A percentile compares a stretch with the other conserved stretches of the same genome.
phyloP scores from a whole-genome alignment of 805 yeast species.

The Ogataea nonfermentans region DNA sequence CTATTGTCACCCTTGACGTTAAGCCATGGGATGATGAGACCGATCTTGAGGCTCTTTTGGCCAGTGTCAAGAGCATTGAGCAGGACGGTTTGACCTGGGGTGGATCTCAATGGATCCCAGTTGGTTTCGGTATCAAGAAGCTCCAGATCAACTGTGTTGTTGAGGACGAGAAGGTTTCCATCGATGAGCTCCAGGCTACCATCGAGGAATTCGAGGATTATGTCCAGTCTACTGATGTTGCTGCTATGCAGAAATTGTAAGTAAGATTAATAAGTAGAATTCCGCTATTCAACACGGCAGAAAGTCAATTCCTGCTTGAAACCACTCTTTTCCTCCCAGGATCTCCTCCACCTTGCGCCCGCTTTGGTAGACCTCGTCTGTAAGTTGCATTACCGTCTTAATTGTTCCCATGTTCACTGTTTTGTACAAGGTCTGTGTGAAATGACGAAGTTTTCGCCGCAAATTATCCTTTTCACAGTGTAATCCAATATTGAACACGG shows the following conservation, averaged over 20 bases:
- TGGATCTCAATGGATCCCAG: slow-evolving; percentile 93
- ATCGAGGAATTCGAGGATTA: slow-evolving; percentile 96
- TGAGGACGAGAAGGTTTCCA: slow-evolving; percentile 94
- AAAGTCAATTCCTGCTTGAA: slow-evolving; percentile 50
- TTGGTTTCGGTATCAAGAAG: slow-evolving; percentile 99
- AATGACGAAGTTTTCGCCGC: slow-evolving; percentile 29
- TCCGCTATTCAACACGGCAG: slow-evolving; percentile 34
- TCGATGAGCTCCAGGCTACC: slow-evolving; percentile 78
- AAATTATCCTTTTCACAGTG: slow-evolving; percentile 39
- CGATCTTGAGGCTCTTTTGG: slow-evolving; percentile 83
- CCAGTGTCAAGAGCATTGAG: slow-evolving; percentile 80
- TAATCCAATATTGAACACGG: slow-evolving; percentile 50
- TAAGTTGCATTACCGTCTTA: slow-evolving; percentile 41
- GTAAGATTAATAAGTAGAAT: slow-evolving; percentile 18
- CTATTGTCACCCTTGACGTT: slow-evolving; percentile 93
- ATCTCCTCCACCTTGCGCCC: slow-evolving; percentile 44
- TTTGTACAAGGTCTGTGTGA: slow-evolving; percentile 42
- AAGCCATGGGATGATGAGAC: slow-evolving; percentile 99
- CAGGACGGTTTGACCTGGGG: slow-evolving; percentile 98
- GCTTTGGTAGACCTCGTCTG: slow-evolving; percentile 46
- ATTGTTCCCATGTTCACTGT: slow-evolving; percentile 57
- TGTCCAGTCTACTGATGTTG: slow-evolving; percentile 98
- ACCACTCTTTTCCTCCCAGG: slow-evolving; percentile 43
- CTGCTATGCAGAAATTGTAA: slow-evolving; percentile 98
- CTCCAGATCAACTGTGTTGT: slow-evolving; percentile 97